Percentiles rank a stretch among this genome's conserved stretches.
Conservation (phyloP, 805 yeast species). For the Tetrapisispora nanseiensis region DNA sequence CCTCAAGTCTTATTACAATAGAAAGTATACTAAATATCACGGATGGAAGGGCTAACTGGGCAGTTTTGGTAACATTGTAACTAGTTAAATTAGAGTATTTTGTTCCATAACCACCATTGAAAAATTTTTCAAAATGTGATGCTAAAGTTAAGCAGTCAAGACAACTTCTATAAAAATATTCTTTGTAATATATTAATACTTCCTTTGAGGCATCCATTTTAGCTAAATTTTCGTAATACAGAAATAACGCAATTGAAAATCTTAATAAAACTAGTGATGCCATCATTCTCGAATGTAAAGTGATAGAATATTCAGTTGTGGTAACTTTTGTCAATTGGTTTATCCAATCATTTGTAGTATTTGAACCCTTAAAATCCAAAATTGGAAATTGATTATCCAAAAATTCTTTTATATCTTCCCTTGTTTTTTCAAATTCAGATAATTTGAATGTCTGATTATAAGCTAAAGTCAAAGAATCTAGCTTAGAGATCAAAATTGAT, state of each 20-base stretch:
- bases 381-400: conserved; percentile 15
- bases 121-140: conserved; percentile 17
- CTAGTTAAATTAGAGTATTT: conserved; percentile 13
- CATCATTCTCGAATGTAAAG: conserved; percentile 21
- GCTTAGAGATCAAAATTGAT: conserved; percentile 18
- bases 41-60: conserved; percentile 23
- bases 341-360: conserved; percentile 4
- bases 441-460: conserved; percentile 14
- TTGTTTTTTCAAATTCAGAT: conserved; percentile 12
- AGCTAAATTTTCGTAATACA: conserved; percentile 19
- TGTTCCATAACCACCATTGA: conserved; percentile 15
- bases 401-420: conserved; percentile 15
- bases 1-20: conserved; percentile 19
- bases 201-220: background rate
- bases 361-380: conserved; percentile 3
- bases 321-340: conserved; percentile 1
- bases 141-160: conserved; percentile 13
- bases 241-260: conserved; percentile 21
- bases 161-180: conserved; percentile 16
- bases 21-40: conserved; percentile 20
- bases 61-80: conserved; percentile 19
- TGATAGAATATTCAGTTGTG: conserved; percentile 8
- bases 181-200: conserved; percentile 13
- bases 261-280: conserved; percentile 20
- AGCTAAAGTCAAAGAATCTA: conserved; percentile 21